Conservation (phyloP, 257 asterid genomes). For the Nicotiana knightiana region DNA sequence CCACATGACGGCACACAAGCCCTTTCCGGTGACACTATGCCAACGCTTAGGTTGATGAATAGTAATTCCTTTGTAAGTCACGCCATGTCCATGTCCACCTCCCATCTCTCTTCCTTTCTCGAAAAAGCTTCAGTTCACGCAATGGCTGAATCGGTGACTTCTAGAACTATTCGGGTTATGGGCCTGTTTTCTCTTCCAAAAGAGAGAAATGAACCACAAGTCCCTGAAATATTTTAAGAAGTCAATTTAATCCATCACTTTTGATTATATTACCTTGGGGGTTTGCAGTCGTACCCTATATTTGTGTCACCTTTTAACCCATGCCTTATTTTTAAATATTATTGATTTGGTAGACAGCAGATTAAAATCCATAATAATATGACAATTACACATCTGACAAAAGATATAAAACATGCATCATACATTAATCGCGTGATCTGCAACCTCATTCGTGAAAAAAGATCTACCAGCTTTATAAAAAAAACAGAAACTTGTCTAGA, state of each 20-base stretch:
- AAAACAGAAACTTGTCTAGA: too few species aligned
- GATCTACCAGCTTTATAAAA: too few species aligned
- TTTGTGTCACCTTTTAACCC: too few species aligned
- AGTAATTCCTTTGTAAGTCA: constrained; percentile 70
- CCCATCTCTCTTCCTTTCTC: constrained; percentile 30
- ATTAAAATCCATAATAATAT: too few species aligned
- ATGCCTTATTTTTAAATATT: too few species aligned
- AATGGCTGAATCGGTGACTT: background rate
- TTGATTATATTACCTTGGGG: background rate
- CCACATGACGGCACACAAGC: constrained; percentile 96
- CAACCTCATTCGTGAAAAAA: too few species aligned
- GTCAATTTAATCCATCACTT: background rate
- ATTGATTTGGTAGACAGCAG: too few species aligned
- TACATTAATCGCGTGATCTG: too few species aligned
- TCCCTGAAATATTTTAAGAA: background rate
- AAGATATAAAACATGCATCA: too few species aligned
- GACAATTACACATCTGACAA: too few species aligned
- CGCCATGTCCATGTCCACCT: constrained; percentile 56
- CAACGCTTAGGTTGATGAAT: constrained; percentile 85
- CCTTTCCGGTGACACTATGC: constrained; percentile 89
- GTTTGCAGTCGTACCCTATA: too few species aligned
- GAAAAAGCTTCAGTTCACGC: background rate
- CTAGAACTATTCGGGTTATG: background rate
- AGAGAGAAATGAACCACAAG: background rate
- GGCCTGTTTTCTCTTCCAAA: background rate